phyloP scores from a whole-genome alignment of 1,139 yeast species.

The Pichia sp. region DNA sequence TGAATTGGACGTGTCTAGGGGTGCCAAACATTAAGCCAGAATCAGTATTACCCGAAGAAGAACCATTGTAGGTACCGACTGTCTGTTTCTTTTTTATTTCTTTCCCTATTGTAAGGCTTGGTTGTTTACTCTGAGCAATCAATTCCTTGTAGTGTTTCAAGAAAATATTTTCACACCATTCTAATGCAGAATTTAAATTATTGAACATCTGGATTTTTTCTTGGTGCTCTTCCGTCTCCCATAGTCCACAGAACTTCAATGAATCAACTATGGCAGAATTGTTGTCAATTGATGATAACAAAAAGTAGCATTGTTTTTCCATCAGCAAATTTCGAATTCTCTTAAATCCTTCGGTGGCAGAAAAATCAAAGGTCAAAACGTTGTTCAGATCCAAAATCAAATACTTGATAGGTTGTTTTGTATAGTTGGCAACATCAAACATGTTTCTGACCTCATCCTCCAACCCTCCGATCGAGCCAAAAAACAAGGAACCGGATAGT shows the following conservation, averaged over 20 bases:
- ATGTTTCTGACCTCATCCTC: slow-evolving; percentile 68
- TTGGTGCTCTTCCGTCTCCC: slow-evolving; percentile 44
- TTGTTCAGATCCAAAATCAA: slow-evolving; percentile 80
- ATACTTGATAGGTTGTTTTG: slow-evolving; percentile 61
- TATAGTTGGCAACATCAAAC: slow-evolving; percentile 52
- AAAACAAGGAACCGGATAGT: slow-evolving; percentile 81
- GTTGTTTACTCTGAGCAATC: slow-evolving; percentile 17
- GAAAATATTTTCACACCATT: slow-evolving; percentile 95
- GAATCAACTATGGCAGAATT: slow-evolving; percentile 59
- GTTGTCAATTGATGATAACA: slow-evolving; percentile 70
- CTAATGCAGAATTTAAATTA: slow-evolving; percentile 81
- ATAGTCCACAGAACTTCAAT: slow-evolving; percentile 66
- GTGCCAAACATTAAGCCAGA: slow-evolving; percentile 40
- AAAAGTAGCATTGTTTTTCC: slow-evolving; percentile 64
- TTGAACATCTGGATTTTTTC: slow-evolving; percentile 57
- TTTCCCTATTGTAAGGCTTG: background rate
- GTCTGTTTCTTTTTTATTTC: slow-evolving; percentile 18
- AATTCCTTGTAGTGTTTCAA: slow-evolving; percentile 56
- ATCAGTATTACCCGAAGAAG: background rate
- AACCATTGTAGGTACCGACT: slow-evolving; percentile 7
- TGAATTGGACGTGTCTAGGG: slow-evolving; percentile 59
- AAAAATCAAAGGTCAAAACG: slow-evolving; percentile 76
- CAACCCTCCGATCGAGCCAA: slow-evolving; percentile 91
- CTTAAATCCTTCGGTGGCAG: slow-evolving; percentile 95
- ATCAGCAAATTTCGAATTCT: slow-evolving; percentile 75